A percentile compares a stretch with the other conserved stretches of the same genome.
These are phyloP conservation scores for Monilinia vaccinii-corymbosi DNA, from an alignment of 2,329 filamentous ascomycete genomes.

Conservation along the genomic window DNA sequence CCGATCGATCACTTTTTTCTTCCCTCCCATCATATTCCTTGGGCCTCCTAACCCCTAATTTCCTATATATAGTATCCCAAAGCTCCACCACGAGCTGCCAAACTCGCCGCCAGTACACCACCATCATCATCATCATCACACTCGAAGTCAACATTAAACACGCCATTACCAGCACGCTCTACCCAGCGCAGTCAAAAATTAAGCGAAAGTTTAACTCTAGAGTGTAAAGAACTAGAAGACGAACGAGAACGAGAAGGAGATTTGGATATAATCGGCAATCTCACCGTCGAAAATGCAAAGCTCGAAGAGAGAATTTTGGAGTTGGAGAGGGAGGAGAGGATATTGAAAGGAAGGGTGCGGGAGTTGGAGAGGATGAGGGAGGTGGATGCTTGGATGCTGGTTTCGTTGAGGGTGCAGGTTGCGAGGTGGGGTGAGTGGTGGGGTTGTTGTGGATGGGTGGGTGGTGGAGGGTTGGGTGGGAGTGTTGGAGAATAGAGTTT, in stretches of 20 bases:
- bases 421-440: background rate
- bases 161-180: fast-evolving
- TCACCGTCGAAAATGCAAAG: background rate
- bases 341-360: background rate
- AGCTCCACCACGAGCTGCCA: background rate
- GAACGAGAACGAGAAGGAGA: background rate
- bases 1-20: too few relatives aligned
- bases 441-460: too few relatives aligned
- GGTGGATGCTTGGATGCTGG: background rate
- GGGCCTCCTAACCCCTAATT: too few relatives aligned
- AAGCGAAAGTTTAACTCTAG: too few relatives aligned
- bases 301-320: background rate
- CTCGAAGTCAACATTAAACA: background rate
- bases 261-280: background rate
- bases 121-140: too few relatives aligned
- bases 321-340: background rate
- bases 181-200: background rate
- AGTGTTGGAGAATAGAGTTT: too few relatives aligned
- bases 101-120: background rate
- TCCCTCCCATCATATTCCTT: background rate
- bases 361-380: background rate
- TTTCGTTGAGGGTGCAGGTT: background rate
- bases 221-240: too few relatives aligned
- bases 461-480: too few relatives aligned
- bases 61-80: background rate